phyloP scores from a whole-genome alignment of 345 rosid species.

The Gossypium raimondii region DNA sequence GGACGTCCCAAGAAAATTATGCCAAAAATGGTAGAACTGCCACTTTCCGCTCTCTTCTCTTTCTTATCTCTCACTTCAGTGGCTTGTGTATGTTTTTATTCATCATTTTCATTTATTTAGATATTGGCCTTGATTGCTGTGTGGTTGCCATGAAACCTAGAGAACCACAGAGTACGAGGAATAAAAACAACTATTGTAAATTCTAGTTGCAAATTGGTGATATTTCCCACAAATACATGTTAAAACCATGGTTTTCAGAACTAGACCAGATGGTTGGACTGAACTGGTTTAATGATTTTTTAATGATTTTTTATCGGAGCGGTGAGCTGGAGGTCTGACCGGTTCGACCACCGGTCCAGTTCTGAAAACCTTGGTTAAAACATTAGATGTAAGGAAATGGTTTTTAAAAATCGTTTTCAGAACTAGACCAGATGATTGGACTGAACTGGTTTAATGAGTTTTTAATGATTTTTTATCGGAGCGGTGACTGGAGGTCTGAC shows the following conservation, averaged over 20 bases:
- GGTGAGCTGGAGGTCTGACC: too few relatives aligned
- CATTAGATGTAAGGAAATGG: neutral
- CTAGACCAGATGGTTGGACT: too few relatives aligned
- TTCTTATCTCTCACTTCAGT: neutral
- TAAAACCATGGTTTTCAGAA: too few relatives aligned
- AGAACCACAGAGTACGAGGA: neutral
- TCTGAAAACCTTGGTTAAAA: neutral
- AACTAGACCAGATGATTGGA: too few relatives aligned
- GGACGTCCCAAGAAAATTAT: constrained; percentile 37
- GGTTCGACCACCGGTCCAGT: too few relatives aligned
- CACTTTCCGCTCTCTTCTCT: neutral
- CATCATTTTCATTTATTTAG: constrained; percentile 2
- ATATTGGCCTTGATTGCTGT: neutral
- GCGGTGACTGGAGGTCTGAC: too few relatives aligned
- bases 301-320: too few relatives aligned
- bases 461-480: too few relatives aligned
- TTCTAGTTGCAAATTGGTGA: neutral
- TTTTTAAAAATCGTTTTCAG: neutral
- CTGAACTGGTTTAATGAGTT: too few relatives aligned
- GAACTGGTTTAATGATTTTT: too few relatives aligned
- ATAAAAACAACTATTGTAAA: neutral
- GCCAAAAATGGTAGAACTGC: constrained; percentile 28
- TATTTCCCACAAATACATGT: neutral
- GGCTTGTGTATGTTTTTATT: neutral
- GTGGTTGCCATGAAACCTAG: neutral